Conservation (phyloP, 306 rosid species). For the Parietaria judaica region DNA sequence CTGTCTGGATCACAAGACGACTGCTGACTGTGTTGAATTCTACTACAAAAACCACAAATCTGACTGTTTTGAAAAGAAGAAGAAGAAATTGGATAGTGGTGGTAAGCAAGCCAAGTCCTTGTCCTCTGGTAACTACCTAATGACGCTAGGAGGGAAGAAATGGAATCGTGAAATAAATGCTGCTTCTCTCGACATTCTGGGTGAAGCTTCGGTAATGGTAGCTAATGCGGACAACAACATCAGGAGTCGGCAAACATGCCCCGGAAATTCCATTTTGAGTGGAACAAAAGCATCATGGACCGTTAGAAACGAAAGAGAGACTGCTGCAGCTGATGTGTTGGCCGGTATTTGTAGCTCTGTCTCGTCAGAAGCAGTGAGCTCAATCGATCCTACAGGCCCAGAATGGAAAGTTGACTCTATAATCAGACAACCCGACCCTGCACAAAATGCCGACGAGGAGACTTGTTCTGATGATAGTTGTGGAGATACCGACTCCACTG, state of each 20-base stretch:
- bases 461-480: constrained; percentile 93
- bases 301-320: constrained; percentile 63
- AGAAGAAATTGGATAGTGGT: constrained; percentile 37
- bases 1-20: constrained; percentile 79
- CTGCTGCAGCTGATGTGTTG: constrained; percentile 84
- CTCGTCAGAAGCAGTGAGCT: constrained; percentile 81
- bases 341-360: constrained; percentile 84
- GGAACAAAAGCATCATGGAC: constrained; percentile 31
- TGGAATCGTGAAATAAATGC: constrained; percentile 67
- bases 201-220: constrained; percentile 74
- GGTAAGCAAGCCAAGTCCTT: constrained; percentile 53
- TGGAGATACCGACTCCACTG: constrained; percentile 71
- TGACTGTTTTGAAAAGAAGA: constrained; percentile 58
- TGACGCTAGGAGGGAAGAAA: constrained; percentile 54
- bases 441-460: constrained; percentile 52
- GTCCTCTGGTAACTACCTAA: constrained; percentile 39
- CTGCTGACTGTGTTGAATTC: constrained; percentile 90
- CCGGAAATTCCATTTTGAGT: constrained; percentile 36
- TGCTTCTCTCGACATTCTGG: constrained; percentile 76
- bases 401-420: constrained; percentile 42
- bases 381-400: constrained; percentile 54
- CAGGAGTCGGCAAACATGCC: constrained; percentile 30
- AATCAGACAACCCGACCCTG: constrained; percentile 34
- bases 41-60: constrained; percentile 92
- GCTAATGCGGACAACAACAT: constrained; percentile 39